Percentiles rank a stretch among this genome's conserved stretches.
phyloP scores from a whole-genome alignment of 805 yeast species.

The Pichia exigua region DNA sequence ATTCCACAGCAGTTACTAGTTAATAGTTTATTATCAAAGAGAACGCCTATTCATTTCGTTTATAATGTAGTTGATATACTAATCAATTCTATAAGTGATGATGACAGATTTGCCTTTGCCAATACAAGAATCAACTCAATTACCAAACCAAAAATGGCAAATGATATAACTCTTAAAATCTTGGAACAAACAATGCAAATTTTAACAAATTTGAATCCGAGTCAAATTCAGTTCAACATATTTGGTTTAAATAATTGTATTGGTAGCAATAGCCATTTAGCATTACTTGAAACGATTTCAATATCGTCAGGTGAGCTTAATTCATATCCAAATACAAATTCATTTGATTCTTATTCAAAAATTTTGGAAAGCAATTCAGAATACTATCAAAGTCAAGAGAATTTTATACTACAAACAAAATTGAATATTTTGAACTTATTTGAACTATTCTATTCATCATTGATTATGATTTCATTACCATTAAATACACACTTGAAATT shows the following conservation, averaged over 20 bases:
- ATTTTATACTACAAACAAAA: conserved; percentile 36
- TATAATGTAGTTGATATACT: conserved; percentile 48
- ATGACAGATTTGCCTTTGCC: conserved; percentile 24
- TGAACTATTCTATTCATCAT: conserved; percentile 33
- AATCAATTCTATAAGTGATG: conserved; percentile 32
- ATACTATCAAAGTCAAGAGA: conserved; percentile 31
- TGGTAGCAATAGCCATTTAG: conserved; percentile 43
- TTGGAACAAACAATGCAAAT: conserved; percentile 7
- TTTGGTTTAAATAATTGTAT: conserved; percentile 47
- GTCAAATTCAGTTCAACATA: conserved; percentile 27
- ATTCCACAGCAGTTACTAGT: conserved; percentile 29
- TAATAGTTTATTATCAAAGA: conserved; percentile 38
- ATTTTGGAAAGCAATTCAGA: conserved; percentile 11
- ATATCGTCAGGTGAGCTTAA: conserved; percentile 22
- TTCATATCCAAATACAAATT: conserved; percentile 20
- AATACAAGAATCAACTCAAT: conserved; percentile 13
- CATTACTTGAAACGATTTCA: conserved; percentile 35
- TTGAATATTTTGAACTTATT: conserved; percentile 40
- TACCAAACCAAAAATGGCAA: neutral
- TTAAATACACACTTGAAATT: conserved; percentile 1
- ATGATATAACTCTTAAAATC: neutral
- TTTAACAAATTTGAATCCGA: conserved; percentile 1
- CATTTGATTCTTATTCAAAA: conserved; percentile 19
- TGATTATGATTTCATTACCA: conserved; percentile 3
- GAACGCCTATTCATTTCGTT: conserved; percentile 46